Base-by-base conservation (phyloP, 2,329 filamentous ascomycete genomes). In the Verticillium nonalfalfae region DNA sequence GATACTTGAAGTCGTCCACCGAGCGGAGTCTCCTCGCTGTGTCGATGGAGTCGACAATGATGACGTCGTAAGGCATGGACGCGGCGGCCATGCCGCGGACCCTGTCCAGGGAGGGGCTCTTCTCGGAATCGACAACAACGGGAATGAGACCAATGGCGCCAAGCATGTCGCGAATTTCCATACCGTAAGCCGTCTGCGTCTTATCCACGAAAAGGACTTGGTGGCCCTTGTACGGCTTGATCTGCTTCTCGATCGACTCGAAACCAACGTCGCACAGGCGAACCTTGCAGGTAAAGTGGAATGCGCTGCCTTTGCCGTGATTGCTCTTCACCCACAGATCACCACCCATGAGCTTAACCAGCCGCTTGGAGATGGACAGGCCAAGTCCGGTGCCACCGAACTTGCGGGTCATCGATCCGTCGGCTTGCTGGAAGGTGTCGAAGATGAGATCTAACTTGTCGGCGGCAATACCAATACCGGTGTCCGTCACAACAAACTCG, bases 381-480 rank as follows among this genome's bases (percentile, higher is more conserved):
- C 94, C 94, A 10, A 98, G 85, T 68, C 94, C 94, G 7, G 95
- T 98, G 68, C 94, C 94, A 69, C 94, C 94, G 73, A 98, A 98
- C 73, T 96, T 95, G 68, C 93, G 86, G 1, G 94, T 98, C 74
- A 96, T 98, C 38, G 93, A 97, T 40, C 94, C 94, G 73, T 98
- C 95, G 21, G 95, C 95, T 78, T 98, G 95, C 75, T 97, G 94
- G 86, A 98, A 98, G 0, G 94, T 98, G 77, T 98, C 95, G 76
- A 99, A 98, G 72, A 99, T 98, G 66, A 98, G 82, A 72, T 97
- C 93, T 59, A 98, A 85, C 79, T 98, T 98, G 77, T 98, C 93
- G 66, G 90, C 86, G 69, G 94, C 91, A 69, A 98, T 98, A 69
- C 95, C 95, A 70, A 98, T 99, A 68, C 95, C 95, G 39, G 95